Evolutionary conservation across 2,329 filamentous ascomycete genomes (phyloP).

Genomic region (Fusarium duplospermum): DNA sequence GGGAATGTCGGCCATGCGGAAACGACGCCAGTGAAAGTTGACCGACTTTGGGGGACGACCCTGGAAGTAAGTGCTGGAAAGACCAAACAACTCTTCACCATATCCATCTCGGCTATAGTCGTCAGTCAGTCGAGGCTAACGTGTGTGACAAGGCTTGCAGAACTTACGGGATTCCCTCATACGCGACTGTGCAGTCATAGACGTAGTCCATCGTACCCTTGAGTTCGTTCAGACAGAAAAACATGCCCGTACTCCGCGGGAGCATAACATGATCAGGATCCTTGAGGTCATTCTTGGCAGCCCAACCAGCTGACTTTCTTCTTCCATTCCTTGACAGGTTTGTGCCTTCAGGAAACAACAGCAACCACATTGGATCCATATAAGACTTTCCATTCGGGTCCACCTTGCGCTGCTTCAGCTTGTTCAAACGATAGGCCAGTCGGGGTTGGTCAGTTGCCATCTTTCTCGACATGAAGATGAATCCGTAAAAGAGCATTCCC

Average conservation of each 20-base stretch:
- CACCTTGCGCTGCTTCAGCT: slow-evolving; percentile 70
- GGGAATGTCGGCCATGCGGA: slow-evolving; percentile 83
- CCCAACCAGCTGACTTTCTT: slow-evolving; percentile 78
- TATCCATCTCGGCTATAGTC: slow-evolving; percentile 75
- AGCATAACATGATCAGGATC: slow-evolving; percentile 81
- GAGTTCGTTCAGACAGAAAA: slow-evolving; percentile 82
- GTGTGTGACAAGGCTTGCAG: slow-evolving; percentile 1
- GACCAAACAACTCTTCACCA: slow-evolving; percentile 90
- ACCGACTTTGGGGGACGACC: slow-evolving; percentile 92
- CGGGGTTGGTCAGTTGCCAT: slow-evolving; percentile 83
- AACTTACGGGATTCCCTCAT: slow-evolving; percentile 91
- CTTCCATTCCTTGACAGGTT: slow-evolving; percentile 80
- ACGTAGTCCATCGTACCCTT: slow-evolving; percentile 81
- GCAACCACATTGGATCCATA: slow-evolving; percentile 87
- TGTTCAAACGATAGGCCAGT: slow-evolving; percentile 78
- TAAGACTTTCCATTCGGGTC: slow-evolving; percentile 67
- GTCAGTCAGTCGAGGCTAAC: slow-evolving; percentile 24
- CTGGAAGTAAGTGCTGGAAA: slow-evolving; percentile 88
- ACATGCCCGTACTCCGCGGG: slow-evolving; percentile 83
- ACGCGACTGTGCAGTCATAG: slow-evolving; percentile 94
- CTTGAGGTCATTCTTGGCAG: slow-evolving; percentile 77
- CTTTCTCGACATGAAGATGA: slow-evolving; percentile 92
- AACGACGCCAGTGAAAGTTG: slow-evolving; percentile 96
- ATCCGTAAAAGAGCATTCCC: slow-evolving; percentile 87
- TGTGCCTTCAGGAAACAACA: slow-evolving; percentile 89